phyloP scores from a whole-genome alignment of 805 yeast species.

The Scheffersomyces spartinae region DNA sequence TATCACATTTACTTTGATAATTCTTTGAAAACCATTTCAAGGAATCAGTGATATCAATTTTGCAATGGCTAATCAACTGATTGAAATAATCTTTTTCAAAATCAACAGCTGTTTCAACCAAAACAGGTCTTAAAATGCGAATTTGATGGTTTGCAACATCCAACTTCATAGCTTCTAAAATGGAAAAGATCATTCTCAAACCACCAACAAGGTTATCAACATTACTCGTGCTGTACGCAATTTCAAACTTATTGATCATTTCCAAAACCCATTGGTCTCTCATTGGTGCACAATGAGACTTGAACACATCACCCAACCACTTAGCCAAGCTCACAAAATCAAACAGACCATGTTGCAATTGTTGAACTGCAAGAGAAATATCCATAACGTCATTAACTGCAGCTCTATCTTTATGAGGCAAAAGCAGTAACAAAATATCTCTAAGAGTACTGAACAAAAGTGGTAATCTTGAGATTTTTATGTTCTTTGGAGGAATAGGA shows the following conservation, averaged over 20 bases:
- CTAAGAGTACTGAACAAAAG: constrained; percentile 66
- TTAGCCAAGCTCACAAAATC: constrained; percentile 59
- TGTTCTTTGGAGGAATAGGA: constrained; percentile 10
- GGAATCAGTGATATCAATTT: constrained; percentile 48
- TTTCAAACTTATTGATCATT: constrained; percentile 51
- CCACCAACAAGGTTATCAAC: constrained; percentile 55
- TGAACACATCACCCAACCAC: constrained; percentile 70
- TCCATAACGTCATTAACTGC: constrained; percentile 65
- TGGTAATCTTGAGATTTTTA: constrained; percentile 40
- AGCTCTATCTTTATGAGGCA: constrained; percentile 66
- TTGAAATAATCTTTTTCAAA: constrained; percentile 79
- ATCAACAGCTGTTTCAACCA: constrained; percentile 78
- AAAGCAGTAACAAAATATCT: constrained; percentile 60
- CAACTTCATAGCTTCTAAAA: constrained; percentile 87
- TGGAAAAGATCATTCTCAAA: constrained; percentile 62
- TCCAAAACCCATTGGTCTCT: constrained; percentile 82
- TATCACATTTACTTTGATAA: constrained; percentile 10
- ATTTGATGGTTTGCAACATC: constrained; percentile 95
- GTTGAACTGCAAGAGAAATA: constrained; percentile 65
- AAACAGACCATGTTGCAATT: constrained; percentile 56
- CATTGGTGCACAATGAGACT: constrained; percentile 93
- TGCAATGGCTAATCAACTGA: constrained; percentile 40
- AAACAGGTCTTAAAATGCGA: constrained; percentile 68
- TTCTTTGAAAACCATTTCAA: constrained; percentile 52
- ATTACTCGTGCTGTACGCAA: constrained; percentile 31